Evolutionary conservation across 208 protist genomes (phyloP).

Genomic region (Leptomonas seymouri): DNA sequence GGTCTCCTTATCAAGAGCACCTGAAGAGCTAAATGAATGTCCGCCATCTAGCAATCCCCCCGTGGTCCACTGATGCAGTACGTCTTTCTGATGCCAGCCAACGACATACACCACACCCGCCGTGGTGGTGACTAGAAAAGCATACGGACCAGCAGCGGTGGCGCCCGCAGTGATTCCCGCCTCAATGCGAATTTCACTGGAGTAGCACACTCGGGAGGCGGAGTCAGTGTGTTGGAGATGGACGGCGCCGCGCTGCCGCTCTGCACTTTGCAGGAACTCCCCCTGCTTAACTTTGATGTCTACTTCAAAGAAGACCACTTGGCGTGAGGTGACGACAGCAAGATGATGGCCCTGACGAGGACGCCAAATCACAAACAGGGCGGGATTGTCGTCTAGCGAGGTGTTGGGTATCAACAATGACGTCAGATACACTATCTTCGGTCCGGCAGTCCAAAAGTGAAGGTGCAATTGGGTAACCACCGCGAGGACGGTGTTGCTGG

Average conservation of each 20-base stretch:
- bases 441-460: slow-evolving; percentile 56
- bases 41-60: slow-evolving; percentile 26
- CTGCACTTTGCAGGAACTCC: slow-evolving; percentile 12
- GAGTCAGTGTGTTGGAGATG: slow-evolving; percentile 33
- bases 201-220: slow-evolving; percentile 47
- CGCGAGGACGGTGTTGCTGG: slow-evolving; percentile 40
- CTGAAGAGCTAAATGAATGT: slow-evolving; percentile 23
- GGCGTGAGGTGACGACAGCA: slow-evolving; percentile 57
- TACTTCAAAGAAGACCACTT: slow-evolving; percentile 56
- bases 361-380: slow-evolving; percentile 65
- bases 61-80: slow-evolving; percentile 62
- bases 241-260: slow-evolving; percentile 13
- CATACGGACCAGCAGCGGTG: slow-evolving; percentile 41
- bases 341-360: slow-evolving; percentile 41
- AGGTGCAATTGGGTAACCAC: slow-evolving; percentile 59
- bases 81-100: slow-evolving; percentile 49
- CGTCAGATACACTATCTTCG: slow-evolving; percentile 43
- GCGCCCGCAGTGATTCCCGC: slow-evolving; percentile 45
- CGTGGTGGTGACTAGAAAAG: slow-evolving; percentile 68
- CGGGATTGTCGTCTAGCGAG: slow-evolving; percentile 52
- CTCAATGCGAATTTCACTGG: slow-evolving; percentile 39
- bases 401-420: slow-evolving; percentile 42
- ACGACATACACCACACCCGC: slow-evolving; percentile 65
- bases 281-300: slow-evolving; percentile 28
- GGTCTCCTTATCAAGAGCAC: background rate